A percentile compares a stretch with the other conserved stretches of the same genome.
phyloP scores from a whole-genome alignment of 2,329 filamentous ascomycete genomes.

The Phaeosphaeria sp. region DNA sequence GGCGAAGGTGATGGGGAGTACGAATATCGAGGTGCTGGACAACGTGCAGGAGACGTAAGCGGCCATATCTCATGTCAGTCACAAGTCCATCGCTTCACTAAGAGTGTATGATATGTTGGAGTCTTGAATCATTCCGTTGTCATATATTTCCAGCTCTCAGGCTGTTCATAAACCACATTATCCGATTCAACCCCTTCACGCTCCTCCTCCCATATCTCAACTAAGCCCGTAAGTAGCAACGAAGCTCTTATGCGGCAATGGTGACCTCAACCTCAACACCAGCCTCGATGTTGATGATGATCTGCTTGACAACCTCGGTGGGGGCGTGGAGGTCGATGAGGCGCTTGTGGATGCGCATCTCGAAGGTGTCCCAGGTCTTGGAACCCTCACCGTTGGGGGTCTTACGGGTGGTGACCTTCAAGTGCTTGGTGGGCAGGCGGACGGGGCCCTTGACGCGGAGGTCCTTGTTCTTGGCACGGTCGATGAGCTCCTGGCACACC shows the following conservation, averaged over 20 bases:
- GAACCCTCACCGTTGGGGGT: conserved; percentile 99
- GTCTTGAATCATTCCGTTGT: conserved; percentile 33
- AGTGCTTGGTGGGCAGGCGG: conserved; percentile 94
- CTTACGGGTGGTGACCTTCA: conserved; percentile 98
- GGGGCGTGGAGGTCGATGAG: conserved; percentile 98
- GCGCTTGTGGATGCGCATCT: conserved; percentile 99
- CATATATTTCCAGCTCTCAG: conserved; percentile 25
- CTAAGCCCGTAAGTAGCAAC: too few relatives aligned
- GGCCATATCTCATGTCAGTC: not conserved
- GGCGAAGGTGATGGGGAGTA: conserved; percentile 30
- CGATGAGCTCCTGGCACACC: conserved; percentile 96
- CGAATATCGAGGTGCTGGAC: conserved; percentile 31
- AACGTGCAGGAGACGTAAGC: conserved; percentile 3
- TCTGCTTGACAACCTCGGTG: conserved; percentile 96
- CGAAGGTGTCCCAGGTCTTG: conserved; percentile 99
- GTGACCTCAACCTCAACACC: conserved; percentile 94
- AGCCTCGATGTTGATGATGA: conserved; percentile 95
- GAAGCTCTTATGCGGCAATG: conserved; percentile 77
- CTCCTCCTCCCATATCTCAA: conserved; percentile 23
- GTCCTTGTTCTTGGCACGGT: conserved; percentile 98
- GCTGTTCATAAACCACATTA: conserved; percentile 33
- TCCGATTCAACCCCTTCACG: conserved; percentile 16
- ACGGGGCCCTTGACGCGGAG: conserved; percentile 98
- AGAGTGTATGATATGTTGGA: not conserved
- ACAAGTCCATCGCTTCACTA: not conserved